These are phyloP conservation scores for Zygoascus hellenicus DNA, from an alignment of 1,139 yeast species.

Conservation along the genomic window DNA sequence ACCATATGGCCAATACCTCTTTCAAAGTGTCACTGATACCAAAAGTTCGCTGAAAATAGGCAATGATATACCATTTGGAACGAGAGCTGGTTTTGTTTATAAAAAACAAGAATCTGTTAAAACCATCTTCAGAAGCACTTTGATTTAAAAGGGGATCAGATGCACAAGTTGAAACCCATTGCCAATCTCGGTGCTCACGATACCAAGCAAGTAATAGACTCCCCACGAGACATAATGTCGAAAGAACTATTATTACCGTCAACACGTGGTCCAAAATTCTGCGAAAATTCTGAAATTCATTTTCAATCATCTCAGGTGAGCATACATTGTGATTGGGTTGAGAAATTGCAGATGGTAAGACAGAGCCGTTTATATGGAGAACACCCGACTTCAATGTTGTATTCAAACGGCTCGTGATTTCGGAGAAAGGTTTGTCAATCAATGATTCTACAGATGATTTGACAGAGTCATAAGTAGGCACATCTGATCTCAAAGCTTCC, in stretches of 20 bases:
- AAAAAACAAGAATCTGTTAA: too few species aligned
- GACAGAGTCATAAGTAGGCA: slow-evolving; percentile 57
- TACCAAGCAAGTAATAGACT: slow-evolving; percentile 41
- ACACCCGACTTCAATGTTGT: slow-evolving; percentile 13
- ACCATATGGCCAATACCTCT: slow-evolving; percentile 29
- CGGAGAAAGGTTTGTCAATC: slow-evolving; percentile 50
- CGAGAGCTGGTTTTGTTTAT: slow-evolving; percentile 13
- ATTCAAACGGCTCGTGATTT: slow-evolving; percentile 35
- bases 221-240: slow-evolving; percentile 38
- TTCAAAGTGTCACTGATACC: background rate
- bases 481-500: slow-evolving; percentile 38
- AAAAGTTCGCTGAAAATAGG: slow-evolving; percentile 12
- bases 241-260: slow-evolving; percentile 37
- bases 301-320: slow-evolving; percentile 1
- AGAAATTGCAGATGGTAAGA: background rate
- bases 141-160: background rate
- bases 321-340: background rate
- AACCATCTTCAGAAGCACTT: too few species aligned
- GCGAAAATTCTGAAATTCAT: background rate
- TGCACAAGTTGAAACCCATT: slow-evolving; percentile 32
- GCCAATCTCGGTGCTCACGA: slow-evolving; percentile 49
- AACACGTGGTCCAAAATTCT: slow-evolving; percentile 22
- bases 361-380: slow-evolving; percentile 11
- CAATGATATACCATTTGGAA: slow-evolving; percentile 15
- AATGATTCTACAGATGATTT: slow-evolving; percentile 44